phyloP scores from a whole-genome alignment of 2,329 filamentous ascomycete genomes.

The Alternaria metachromatica region DNA sequence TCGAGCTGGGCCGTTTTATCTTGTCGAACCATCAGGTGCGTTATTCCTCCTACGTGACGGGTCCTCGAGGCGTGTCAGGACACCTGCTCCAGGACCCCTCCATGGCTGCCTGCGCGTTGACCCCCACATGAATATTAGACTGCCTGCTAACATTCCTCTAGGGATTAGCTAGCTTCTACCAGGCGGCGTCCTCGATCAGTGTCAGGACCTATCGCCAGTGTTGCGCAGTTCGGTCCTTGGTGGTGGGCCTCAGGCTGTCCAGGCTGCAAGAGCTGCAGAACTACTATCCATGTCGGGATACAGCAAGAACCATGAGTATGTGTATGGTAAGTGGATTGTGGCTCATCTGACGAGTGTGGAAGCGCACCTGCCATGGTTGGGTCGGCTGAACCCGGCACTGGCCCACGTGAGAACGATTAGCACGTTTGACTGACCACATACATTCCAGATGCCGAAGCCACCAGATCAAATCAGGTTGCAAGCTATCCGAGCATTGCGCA shows the following conservation, averaged over 20 bases:
- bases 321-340: conserved; percentile 74
- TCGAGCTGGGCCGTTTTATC: conserved; percentile 47
- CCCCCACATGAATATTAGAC: conserved; percentile 25
- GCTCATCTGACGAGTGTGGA: conserved; percentile 50
- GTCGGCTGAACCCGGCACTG: conserved; percentile 43
- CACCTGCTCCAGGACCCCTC: conserved; percentile 21
- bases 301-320: conserved; percentile 75
- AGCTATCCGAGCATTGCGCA: conserved; percentile 57
- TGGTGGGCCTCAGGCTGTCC: conserved; percentile 60
- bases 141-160: conserved; percentile 37
- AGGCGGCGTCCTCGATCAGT: conserved; percentile 38
- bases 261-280: conserved; percentile 46
- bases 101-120: conserved; percentile 38
- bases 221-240: conserved; percentile 42
- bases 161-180: conserved; percentile 42
- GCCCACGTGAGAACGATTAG: conserved; percentile 48
- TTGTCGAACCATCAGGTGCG: conserved; percentile 47
- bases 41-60: conserved; percentile 20
- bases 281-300: conserved; percentile 82
- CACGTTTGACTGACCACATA: conserved; percentile 54
- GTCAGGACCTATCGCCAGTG: conserved; percentile 32
- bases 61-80: conserved; percentile 16
- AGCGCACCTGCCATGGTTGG: conserved; percentile 46
- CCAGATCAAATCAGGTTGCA: conserved; percentile 65
- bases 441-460: conserved; percentile 64